Conservation (phyloP, 192 early-diverging fungal species). For the Linnemannia hyalina region DNA sequence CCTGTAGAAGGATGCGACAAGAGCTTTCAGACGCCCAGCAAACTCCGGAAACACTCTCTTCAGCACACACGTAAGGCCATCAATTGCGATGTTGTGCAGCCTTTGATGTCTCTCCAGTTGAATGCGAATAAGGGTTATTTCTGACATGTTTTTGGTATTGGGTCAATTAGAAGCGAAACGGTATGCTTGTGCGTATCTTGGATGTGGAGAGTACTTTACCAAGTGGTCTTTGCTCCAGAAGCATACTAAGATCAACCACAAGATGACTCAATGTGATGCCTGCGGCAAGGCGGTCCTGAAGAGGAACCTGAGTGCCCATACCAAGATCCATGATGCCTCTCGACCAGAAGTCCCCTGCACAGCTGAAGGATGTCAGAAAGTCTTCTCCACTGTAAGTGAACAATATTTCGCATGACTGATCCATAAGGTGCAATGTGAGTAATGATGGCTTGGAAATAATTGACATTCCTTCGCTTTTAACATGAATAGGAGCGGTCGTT, state of each 20-base stretch:
- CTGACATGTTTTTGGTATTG: constrained; percentile 4
- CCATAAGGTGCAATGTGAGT: neutral
- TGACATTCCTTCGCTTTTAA: neutral
- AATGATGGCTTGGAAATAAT: neutral
- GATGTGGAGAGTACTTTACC: constrained; percentile 42
- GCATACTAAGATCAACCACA: constrained; percentile 38
- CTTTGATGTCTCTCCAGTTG: too few relatives aligned
- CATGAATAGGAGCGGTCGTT: constrained; percentile 32
- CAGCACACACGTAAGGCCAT: constrained; percentile 40
- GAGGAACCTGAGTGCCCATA: constrained; percentile 27
- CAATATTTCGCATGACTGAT: neutral
- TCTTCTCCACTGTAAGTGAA: constrained; percentile 43
- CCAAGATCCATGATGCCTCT: constrained; percentile 35
- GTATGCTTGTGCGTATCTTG: constrained; percentile 56
- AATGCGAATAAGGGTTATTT: too few relatives aligned
- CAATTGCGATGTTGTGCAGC: too few relatives aligned
- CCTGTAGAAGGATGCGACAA: constrained; percentile 42
- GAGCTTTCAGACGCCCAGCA: constrained; percentile 55
- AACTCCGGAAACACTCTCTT: constrained; percentile 53
- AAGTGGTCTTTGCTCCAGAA: constrained; percentile 58
- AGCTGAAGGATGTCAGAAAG: constrained; percentile 42
- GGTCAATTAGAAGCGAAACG: constrained; percentile 27
- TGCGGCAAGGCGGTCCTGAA: constrained; percentile 38
- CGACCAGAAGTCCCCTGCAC: constrained; percentile 34
- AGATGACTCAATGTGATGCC: constrained; percentile 19